These are phyloP conservation scores for Wickerhamomyces chambardii DNA, from an alignment of 805 yeast genomes.

Conservation along the genomic window DNA sequence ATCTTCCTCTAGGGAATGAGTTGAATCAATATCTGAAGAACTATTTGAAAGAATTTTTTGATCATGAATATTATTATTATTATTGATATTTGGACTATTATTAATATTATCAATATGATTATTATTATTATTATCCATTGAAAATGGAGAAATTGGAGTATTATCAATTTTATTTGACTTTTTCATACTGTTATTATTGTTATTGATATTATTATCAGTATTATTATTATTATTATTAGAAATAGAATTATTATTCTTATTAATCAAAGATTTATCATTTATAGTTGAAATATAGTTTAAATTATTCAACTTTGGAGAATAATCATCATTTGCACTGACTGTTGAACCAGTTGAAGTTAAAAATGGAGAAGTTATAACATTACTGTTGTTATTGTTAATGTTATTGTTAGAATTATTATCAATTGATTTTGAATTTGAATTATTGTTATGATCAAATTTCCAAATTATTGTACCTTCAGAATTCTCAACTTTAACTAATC, in stretches of 20 bases:
- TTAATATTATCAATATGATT: too few relatives aligned
- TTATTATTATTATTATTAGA: neutral
- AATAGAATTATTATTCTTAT: too few relatives aligned
- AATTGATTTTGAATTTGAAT: too few relatives aligned
- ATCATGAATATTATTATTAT: too few relatives aligned
- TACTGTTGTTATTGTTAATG: conserved; percentile 1
- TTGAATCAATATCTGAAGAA: conserved; percentile 8
- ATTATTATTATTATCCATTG: too few relatives aligned
- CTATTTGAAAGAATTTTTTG: too few relatives aligned
- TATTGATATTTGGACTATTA: neutral
- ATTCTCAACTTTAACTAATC: conserved; percentile 42
- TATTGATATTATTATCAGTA: neutral
- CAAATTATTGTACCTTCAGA: conserved; percentile 49
- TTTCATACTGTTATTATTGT: conserved; percentile 2
- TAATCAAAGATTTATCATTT: neutral
- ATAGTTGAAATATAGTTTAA: neutral
- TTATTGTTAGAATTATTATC: conserved; percentile 1
- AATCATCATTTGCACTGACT: conserved; percentile 3
- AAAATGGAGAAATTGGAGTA: too few relatives aligned
- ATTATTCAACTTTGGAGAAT: neutral
- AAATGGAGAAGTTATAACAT: conserved; percentile 13
- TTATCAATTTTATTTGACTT: neutral
- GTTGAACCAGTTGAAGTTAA: conserved; percentile 12
- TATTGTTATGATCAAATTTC: conserved; percentile 32
- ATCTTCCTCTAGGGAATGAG: conserved; percentile 10